Conservation (phyloP, 1,284 basidiomycete genomes). For the Rhodotorula sp. region DNA sequence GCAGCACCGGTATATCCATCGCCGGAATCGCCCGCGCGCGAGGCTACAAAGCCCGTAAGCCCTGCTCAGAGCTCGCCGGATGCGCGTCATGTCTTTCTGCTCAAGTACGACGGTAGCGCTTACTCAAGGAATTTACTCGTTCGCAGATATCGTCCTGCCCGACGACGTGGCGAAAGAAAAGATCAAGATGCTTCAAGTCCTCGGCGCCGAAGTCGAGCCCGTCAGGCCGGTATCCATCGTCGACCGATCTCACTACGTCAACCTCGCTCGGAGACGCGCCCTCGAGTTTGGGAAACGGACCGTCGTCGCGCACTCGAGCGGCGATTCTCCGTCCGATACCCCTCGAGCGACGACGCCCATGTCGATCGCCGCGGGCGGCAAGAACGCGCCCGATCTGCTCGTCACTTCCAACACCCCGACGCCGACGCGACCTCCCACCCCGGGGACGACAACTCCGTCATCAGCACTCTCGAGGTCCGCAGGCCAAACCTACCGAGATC, state of each 20-base stretch:
- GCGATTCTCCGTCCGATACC: not conserved
- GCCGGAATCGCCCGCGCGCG: slow-evolving; percentile 84
- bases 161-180: slow-evolving; percentile 85
- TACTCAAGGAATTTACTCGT: not conserved
- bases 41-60: slow-evolving; percentile 54
- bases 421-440: not conserved
- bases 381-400: slow-evolving; percentile 16
- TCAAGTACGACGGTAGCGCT: too few relatives aligned
- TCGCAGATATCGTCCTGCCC: slow-evolving; percentile 80
- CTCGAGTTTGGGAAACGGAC: slow-evolving; percentile 62
- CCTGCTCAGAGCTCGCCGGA: not conserved
- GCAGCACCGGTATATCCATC: slow-evolving; percentile 94
- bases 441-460: not conserved
- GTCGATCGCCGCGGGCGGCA: not conserved
- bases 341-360: not conserved
- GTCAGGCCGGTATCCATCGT: slow-evolving; percentile 69
- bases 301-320: slow-evolving; percentile 7
- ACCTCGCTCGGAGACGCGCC: slow-evolving; percentile 64
- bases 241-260: slow-evolving; percentile 83
- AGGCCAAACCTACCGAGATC: slow-evolving; percentile 12
- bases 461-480: not conserved
- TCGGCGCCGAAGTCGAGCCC: slow-evolving; percentile 80
- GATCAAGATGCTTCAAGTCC: slow-evolving; percentile 72
- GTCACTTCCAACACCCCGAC: slow-evolving; percentile 7
- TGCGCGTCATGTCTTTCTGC: too few relatives aligned